Evolutionary conservation across 768 basidiomycete species (phyloP).

Genomic region (Jaapia argillacea): DNA sequence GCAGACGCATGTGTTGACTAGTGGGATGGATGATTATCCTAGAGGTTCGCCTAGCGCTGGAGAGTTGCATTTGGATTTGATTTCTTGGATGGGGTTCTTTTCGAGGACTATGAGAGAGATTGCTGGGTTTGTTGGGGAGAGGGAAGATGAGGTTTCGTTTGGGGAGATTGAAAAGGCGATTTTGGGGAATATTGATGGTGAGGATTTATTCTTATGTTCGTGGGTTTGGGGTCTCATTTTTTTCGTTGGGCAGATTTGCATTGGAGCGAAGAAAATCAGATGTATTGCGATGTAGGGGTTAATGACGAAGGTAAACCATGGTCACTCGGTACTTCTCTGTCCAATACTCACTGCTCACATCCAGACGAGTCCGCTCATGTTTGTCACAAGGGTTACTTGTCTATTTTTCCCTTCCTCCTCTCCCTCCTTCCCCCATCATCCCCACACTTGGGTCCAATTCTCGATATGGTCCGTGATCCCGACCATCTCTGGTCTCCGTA

Average conservation of each 20-base stretch:
- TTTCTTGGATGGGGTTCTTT: constrained; percentile 97
- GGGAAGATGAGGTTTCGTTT: constrained; percentile 75
- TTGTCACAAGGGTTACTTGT: constrained; percentile 89
- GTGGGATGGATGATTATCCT: constrained; percentile 96
- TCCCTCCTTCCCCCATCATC: constrained; percentile 70
- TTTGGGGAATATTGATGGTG: constrained; percentile 79
- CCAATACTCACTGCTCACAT: background rate
- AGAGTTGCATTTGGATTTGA: constrained; percentile 88
- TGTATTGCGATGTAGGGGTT: constrained; percentile 90
- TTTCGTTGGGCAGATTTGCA: constrained; percentile 57
- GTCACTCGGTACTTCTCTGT: constrained; percentile 2
- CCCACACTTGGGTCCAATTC: constrained; percentile 68
- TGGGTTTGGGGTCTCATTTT: constrained; percentile 2
- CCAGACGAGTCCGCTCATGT: constrained; percentile 87
- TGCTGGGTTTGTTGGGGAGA: constrained; percentile 76
- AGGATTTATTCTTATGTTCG: constrained; percentile 4
- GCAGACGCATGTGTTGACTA: constrained; percentile 79
- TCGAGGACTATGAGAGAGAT: constrained; percentile 88
- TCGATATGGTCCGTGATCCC: constrained; percentile 73
- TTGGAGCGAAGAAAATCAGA: constrained; percentile 81
- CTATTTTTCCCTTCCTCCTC: constrained; percentile 88
- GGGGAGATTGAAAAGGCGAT: constrained; percentile 71
- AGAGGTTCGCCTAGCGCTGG: constrained; percentile 83
- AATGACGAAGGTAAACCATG: constrained; percentile 62
- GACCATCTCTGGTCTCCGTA: constrained; percentile 86